Conservation (phyloP, 768 basidiomycete species). For the Panus rudis region DNA sequence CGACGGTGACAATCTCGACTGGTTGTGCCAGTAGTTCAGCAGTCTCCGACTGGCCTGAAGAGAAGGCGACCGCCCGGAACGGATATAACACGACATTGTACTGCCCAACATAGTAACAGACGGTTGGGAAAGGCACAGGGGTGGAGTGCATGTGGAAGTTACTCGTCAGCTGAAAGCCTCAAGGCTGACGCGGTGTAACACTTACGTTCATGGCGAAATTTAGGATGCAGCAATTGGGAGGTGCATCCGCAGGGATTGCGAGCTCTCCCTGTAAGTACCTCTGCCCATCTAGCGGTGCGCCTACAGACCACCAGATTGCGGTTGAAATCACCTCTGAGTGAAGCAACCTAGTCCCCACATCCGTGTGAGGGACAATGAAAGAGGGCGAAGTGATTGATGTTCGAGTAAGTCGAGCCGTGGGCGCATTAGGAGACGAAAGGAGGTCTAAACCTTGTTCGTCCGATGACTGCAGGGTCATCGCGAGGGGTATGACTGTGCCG, state of each 20-base stretch:
- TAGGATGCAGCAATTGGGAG: conserved; percentile 14
- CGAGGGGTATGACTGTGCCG: conserved; percentile 14
- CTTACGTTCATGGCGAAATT: conserved; percentile 14
- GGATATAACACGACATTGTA: conserved; percentile 13
- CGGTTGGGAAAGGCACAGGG: too few species aligned
- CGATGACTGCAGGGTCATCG: conserved; percentile 5
- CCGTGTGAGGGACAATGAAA: too few species aligned
- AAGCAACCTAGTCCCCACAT: too few species aligned
- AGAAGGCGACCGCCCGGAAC: conserved; percentile 13
- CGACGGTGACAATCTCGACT: conserved; percentile 14
- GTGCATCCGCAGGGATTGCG: conserved; percentile 8
- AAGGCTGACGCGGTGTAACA: not conserved
- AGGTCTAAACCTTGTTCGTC: conserved; percentile 16
- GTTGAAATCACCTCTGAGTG: conserved; percentile 6
- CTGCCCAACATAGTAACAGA: conserved; percentile 7
- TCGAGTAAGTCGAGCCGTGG: conserved; percentile 11
- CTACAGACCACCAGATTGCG: conserved; percentile 14
- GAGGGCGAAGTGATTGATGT: conserved; percentile 5
- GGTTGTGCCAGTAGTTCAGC: conserved; percentile 8
- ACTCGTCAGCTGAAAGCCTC: not conserved
- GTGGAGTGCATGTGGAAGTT: not conserved
- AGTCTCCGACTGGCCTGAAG: not conserved
- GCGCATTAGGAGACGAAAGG: conserved; percentile 10
- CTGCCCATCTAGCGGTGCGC: too few species aligned
- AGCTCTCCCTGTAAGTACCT: conserved; percentile 15